A percentile compares a stretch with the other conserved stretches of the same genome.
phyloP scores from a whole-genome alignment of 306 rosid genomes.

The Begonia peltatifolia region DNA sequence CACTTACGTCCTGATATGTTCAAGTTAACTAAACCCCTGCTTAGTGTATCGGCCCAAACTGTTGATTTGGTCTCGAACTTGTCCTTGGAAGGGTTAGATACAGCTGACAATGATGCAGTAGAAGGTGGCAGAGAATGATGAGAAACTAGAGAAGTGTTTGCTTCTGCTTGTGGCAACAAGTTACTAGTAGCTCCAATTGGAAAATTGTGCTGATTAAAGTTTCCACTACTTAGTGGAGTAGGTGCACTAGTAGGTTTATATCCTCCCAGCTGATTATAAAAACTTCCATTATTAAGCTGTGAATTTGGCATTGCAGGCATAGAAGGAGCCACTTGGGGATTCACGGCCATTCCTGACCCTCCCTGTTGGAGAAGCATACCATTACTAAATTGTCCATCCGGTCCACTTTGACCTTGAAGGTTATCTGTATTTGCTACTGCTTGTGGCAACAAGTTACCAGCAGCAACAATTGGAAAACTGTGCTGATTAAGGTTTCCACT shows the following conservation, averaged over 20 bases:
- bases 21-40: conserved; percentile 86
- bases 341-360: no score
- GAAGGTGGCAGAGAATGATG: conserved; percentile 33
- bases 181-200: conserved; percentile 23
- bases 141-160: conserved; percentile 19
- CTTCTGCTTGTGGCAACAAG: conserved; percentile 27
- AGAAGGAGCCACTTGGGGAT: no score
- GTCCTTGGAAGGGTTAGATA: conserved; percentile 56
- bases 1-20: conserved; percentile 94
- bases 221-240: conserved; percentile 33
- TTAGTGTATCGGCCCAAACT: conserved; percentile 92
- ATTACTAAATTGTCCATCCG: no score
- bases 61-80: conserved; percentile 90
- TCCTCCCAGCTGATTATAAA: conserved; percentile 36
- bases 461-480: conserved; percentile 11
- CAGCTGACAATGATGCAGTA: conserved; percentile 29
- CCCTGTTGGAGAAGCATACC: no score
- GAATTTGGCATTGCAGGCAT: no score
- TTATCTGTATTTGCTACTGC: conserved; percentile 15
- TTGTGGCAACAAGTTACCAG: conserved; percentile 29
- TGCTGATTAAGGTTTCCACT: conserved; percentile 30
- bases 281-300: conserved; percentile 17
- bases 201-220: conserved; percentile 18
- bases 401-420: no score
- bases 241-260: conserved; percentile 21